Evolutionary conservation across 805 yeast species (phyloP).

Genomic region (Torulaspora microellipsoides): DNA sequence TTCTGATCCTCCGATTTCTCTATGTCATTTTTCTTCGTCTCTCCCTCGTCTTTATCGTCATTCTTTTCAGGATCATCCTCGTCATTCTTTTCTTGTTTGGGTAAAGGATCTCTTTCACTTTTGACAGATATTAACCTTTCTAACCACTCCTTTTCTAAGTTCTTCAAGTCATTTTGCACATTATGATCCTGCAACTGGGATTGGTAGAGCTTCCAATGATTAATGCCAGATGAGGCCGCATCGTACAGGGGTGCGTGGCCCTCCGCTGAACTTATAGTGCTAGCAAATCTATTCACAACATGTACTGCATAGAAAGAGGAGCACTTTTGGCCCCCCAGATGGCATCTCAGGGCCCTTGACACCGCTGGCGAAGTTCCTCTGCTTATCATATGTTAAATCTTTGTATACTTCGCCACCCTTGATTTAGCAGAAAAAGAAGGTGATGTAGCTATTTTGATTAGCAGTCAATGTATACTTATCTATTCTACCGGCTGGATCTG

Average conservation of each 20-base stretch:
- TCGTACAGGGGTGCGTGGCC: not conserved
- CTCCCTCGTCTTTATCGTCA: conserved; percentile 13
- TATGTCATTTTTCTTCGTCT: conserved; percentile 12
- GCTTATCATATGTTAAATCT: conserved; percentile 8
- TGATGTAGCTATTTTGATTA: too few relatives aligned
- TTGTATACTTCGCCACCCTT: not conserved
- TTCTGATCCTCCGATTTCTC: conserved; percentile 15
- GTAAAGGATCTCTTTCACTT: conserved; percentile 9
- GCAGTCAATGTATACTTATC: too few relatives aligned
- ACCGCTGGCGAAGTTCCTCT: conserved; percentile 13
- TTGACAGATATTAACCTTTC: conserved; percentile 3
- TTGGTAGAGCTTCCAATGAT: conserved; percentile 19
- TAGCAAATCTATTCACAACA: conserved; percentile 10
- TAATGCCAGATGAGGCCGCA: conserved; percentile 2
- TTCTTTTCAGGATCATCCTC: conserved; percentile 17
- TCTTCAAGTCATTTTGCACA: conserved; percentile 17
- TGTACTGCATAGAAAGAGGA: not conserved
- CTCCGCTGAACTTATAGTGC: conserved; percentile 5
- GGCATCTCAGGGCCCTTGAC: conserved; percentile 8
- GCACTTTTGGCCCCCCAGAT: not conserved
- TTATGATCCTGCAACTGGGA: conserved; percentile 10
- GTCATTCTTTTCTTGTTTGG: conserved; percentile 15
- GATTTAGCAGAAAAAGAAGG: not conserved
- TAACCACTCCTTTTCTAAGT: conserved; percentile 18
- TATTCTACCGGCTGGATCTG: too few relatives aligned